These are phyloP conservation scores for Xylaria sp. DNA, from an alignment of 2,329 filamentous ascomycete genomes.

Conservation along the genomic window DNA sequence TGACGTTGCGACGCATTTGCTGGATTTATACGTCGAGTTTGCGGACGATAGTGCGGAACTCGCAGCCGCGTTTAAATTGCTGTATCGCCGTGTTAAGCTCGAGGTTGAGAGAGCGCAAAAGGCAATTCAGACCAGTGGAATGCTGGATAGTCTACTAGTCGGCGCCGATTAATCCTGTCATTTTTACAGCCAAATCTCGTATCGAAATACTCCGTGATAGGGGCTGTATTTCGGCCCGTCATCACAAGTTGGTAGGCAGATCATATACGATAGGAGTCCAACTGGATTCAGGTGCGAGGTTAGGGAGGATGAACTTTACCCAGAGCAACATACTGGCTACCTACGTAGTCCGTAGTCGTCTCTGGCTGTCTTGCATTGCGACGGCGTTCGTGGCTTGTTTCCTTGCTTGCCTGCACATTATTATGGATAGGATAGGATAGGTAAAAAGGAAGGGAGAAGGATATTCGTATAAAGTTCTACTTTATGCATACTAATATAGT, in stretches of 20 bases:
- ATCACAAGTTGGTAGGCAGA: neutral
- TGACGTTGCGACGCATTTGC: slow-evolving; percentile 81
- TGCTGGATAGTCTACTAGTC: slow-evolving; percentile 78
- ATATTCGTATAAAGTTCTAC: neutral
- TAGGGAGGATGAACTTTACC: neutral
- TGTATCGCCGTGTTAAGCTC: slow-evolving; percentile 76
- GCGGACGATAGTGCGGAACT: slow-evolving; percentile 78
- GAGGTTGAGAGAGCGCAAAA: slow-evolving; percentile 87
- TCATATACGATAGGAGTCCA: neutral
- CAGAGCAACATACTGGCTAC: neutral
- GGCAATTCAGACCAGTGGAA: slow-evolving; percentile 83
- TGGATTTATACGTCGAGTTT: slow-evolving; percentile 89
- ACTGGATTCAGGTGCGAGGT: neutral
- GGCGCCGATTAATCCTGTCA: slow-evolving; percentile 48
- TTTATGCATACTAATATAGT: neutral
- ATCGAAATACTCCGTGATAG: neutral
- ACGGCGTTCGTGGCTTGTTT: slow-evolving; percentile 49
- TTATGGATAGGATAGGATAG: slow-evolving; percentile 32
- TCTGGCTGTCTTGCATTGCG: slow-evolving; percentile 52
- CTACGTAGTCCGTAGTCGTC: slow-evolving; percentile 13
- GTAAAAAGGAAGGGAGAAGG: slow-evolving; percentile 17
- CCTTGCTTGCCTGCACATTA: slow-evolving; percentile 14
- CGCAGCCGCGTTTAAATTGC: slow-evolving; percentile 72
- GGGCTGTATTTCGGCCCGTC: neutral
- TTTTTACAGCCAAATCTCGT: neutral